Percentiles rank a stretch among this genome's conserved stretches.
Evolutionary conservation across 2,329 filamentous ascomycete species (phyloP).

Genomic region (Trichoderma simmonsii): DNA sequence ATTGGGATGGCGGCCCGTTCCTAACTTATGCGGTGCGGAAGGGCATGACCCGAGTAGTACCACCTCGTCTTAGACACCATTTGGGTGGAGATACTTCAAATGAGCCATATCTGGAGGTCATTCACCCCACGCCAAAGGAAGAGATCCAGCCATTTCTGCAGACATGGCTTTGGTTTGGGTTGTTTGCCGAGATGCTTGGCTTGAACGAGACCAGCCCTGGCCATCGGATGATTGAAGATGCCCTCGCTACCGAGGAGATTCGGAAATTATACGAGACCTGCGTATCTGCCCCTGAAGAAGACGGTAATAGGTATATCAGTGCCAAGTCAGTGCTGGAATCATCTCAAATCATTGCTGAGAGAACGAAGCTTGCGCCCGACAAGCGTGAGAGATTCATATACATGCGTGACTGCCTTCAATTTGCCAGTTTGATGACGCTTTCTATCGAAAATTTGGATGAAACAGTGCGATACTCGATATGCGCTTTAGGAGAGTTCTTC

Average conservation of each 20-base stretch:
- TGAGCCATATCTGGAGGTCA: slow-evolving; percentile 19
- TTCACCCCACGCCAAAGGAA: slow-evolving; percentile 23
- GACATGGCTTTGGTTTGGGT: slow-evolving; percentile 35
- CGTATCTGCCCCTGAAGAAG: slow-evolving; percentile 7
- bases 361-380: slow-evolving; percentile 17
- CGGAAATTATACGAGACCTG: slow-evolving; percentile 16
- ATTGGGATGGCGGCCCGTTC: slow-evolving; percentile 30
- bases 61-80: slow-evolving; percentile 10
- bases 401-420: slow-evolving; percentile 24
- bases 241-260: slow-evolving; percentile 19
- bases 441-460: slow-evolving; percentile 26
- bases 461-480: slow-evolving; percentile 28
- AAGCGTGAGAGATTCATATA: slow-evolving; percentile 20
- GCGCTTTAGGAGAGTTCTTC: slow-evolving; percentile 29
- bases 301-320: slow-evolving; percentile 2
- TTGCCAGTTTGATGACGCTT: slow-evolving; percentile 12
- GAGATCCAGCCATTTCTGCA: slow-evolving; percentile 30
- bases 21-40: slow-evolving; percentile 25
- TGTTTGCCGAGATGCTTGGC: slow-evolving; percentile 30
- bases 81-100: background rate
- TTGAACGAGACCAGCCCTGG: slow-evolving; percentile 25
- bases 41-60: slow-evolving; percentile 18
- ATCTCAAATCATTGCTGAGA: slow-evolving; percentile 11
- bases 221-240: slow-evolving; percentile 17
- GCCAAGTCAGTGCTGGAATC: slow-evolving; percentile 9